Conservation (phyloP, 1,284 basidiomycete genomes). For the Heterobasidion occidentale region DNA sequence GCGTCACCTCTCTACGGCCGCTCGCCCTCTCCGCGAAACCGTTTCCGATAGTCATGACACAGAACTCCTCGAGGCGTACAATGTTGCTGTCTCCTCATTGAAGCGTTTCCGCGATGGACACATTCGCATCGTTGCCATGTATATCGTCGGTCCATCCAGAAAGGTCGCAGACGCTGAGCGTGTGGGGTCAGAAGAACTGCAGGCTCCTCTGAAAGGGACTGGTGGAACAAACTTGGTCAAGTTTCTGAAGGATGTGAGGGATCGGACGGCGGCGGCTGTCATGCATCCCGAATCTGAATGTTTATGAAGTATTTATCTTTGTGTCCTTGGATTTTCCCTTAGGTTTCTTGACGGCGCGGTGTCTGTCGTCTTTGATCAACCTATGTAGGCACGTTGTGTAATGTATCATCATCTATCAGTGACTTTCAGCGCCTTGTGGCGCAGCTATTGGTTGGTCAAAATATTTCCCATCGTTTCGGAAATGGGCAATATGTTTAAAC, state of each 20-base stretch:
- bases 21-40: slow-evolving; percentile 47
- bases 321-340: neutral
- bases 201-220: slow-evolving; percentile 56
- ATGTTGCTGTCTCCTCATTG: slow-evolving; percentile 63
- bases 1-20: slow-evolving; percentile 64
- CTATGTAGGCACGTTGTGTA: too few species aligned
- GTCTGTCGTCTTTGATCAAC: too few species aligned
- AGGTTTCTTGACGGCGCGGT: neutral
- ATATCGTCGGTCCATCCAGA: slow-evolving; percentile 71
- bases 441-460: too few species aligned
- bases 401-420: too few species aligned
- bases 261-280: slow-evolving; percentile 53
- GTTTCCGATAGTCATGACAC: slow-evolving; percentile 24
- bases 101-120: slow-evolving; percentile 84
- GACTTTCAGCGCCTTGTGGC: too few species aligned
- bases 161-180: slow-evolving; percentile 11
- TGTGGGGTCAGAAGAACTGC: slow-evolving; percentile 16
- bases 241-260: slow-evolving; percentile 77
- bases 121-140: slow-evolving; percentile 79
- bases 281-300: neutral
- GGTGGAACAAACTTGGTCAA: slow-evolving; percentile 80
- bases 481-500: too few species aligned
- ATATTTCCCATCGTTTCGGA: too few species aligned
- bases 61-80: slow-evolving; percentile 57
- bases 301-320: neutral